Base-by-base conservation (phyloP, 1,284 basidiomycete species). In the Laetiporus sulphureus region DNA sequence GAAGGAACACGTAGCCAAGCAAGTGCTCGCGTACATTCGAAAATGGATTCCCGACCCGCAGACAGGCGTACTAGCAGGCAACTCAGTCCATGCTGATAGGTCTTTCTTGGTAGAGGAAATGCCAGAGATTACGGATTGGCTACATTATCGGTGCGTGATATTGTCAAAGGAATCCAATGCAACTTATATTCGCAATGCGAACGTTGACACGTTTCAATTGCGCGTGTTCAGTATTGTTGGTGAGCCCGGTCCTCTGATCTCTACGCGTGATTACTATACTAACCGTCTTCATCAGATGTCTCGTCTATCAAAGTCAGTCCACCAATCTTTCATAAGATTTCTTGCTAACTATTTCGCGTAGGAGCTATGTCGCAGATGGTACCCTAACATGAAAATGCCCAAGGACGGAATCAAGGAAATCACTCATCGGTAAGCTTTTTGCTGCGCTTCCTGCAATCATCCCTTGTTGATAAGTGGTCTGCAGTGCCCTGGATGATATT, bases 351-450 rank as follows among this genome's bases (percentile, higher is more conserved):
- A 18, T 15, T 10, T 22, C 10, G 10, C 6, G 4, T 45, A 91
- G 84, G 83, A 91, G 57, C 60, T 91, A 16, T 71, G 71, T 6
- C 71, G 81, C 10, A 74, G 89, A 50, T 91, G 90, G 83, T 89
- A 80, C 53, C 69, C 72, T 5, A 47, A 49, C 2, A 51, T 48
- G 8, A 45, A 52, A 7, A 46, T 53, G 25, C 57, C 56, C 30
- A 59, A 50, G 46, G 56, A 49, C 42, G 51, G 47, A 30, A 43
- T 51, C 20, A 57, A 54, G 32, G 67, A 71, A 54, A 69, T 60
- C 47, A 63, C 54, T 12, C 75, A 83, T 56, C 66, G 79, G 79
- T 79, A 48, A 32, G 60, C 53, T 48, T 20, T 27, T 35, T 40
- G 42, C 20, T 37, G 35, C 42, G 7, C 20, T 30, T 23, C 29